Percentiles rank a stretch among this genome's conserved stretches.
Evolutionary conservation across 192 early-diverging fungal genomes (phyloP).

Genomic region (Coemansia sp.): DNA sequence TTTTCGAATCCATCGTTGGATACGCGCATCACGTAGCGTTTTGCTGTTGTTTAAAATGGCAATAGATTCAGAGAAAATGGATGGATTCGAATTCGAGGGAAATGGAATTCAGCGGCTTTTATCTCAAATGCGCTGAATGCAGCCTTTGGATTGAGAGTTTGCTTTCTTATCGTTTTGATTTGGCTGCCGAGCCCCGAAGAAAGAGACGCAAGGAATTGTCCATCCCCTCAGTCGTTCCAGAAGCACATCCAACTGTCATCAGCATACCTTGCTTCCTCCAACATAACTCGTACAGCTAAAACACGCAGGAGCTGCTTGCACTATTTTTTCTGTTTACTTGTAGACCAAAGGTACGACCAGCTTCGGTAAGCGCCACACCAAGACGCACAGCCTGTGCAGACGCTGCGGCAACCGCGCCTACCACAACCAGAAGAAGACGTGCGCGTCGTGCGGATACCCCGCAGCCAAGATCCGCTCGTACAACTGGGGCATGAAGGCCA

Average conservation of each 20-base stretch:
- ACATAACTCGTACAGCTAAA: not conserved
- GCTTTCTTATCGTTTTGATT: no score
- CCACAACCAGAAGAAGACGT: constrained; percentile 99
- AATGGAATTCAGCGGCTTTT: no score
- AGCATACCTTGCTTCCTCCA: no score
- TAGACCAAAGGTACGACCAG: constrained; percentile 97
- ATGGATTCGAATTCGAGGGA: no score
- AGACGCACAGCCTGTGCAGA: constrained; percentile 98
- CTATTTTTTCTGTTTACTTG: not conserved
- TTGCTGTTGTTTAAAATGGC: no score
- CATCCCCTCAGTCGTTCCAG: not conserved
- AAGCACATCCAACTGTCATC: not conserved
- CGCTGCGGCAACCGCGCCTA: constrained; percentile 96
- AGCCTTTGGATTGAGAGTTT: no score
- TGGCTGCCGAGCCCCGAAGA: no score
- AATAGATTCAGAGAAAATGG: no score
- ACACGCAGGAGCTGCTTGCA: not conserved
- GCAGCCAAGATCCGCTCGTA: constrained; percentile 95
- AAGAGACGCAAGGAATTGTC: not conserved
- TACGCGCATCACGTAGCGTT: no score
- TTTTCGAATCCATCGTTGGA: no score
- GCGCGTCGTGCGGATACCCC: constrained; percentile 98
- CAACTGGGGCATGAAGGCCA: constrained; percentile 96
- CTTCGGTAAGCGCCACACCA: constrained; percentile 99
- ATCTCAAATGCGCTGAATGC: no score